Evolutionary conservation across 208 protist genomes (phyloP), one percentile per base, ranked within the genome.

Genomic region (Wallacemonas sp.): DNA sequence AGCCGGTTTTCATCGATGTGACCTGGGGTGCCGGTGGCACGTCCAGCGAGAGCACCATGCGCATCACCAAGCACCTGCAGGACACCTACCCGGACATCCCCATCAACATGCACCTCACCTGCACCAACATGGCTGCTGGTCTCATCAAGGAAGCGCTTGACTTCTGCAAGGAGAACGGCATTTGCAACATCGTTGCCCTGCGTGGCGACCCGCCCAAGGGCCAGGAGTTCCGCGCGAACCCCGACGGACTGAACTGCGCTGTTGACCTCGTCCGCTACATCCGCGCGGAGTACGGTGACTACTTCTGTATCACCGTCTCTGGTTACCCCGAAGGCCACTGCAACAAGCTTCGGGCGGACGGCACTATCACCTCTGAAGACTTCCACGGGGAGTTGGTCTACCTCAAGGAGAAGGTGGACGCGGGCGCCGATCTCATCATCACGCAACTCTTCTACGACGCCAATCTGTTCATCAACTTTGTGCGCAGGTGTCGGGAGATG

Each of bases 401-500:
- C 66, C 83, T 99, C 10, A 98, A 98, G 70, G 80, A 81, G 21
- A 99, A 99, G 73, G 91, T 99, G 26, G 97, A 99, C 62, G 97
- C 96, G 5, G 97, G 98, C 6, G 98, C 97, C 13, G 89, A 96
- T 64, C 45, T 98, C 38, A 93, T 99, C 77, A 92, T 99, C 65
- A 99, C 97, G 6, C 97, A 99, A 81, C 76, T 99, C 12, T 98
- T 99, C 66, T 99, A 98, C 72, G 96, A 98, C 55, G 73, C 83
- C 8, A 53, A 88, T 45, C 57, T 93, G 15, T 99, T 98, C 72
- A 76, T 97, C 30, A 65, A 88, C 13, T 99, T 97, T 66, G 84
- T 95, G 12, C 71, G 80, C 22, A 63, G 90, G 19, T 98, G 94
- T 65, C 79, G 91, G 13, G 78, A 77, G 3, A 61, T 85, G 19